These are phyloP conservation scores for Mycogone perniciosa DNA, from an alignment of 2,329 filamentous ascomycete species.

Conservation along the genomic window DNA sequence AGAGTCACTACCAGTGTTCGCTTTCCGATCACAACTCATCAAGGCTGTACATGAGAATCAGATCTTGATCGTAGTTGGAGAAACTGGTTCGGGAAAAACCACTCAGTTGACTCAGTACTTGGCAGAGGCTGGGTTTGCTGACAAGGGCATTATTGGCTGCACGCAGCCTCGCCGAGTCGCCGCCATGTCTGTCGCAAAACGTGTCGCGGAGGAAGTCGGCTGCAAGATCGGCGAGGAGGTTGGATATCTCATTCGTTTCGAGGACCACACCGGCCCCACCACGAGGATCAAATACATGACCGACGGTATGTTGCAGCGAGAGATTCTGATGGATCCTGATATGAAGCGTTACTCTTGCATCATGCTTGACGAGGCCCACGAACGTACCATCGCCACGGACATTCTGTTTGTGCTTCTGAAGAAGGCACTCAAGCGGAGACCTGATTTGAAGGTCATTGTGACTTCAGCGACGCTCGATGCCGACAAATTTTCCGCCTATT, in stretches of 20 bases:
- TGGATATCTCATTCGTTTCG: conserved; percentile 95
- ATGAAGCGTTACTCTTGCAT: conserved; percentile 88
- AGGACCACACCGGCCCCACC: conserved; percentile 79
- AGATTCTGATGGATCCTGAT: conserved; percentile 88
- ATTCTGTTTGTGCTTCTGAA: conserved; percentile 92
- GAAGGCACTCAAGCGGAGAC: conserved; percentile 78
- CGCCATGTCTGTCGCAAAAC: conserved; percentile 94
- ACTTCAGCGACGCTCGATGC: conserved; percentile 95
- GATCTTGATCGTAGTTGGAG: conserved; percentile 89
- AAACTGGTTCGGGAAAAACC: conserved; percentile 95
- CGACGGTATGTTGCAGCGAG: conserved; percentile 93
- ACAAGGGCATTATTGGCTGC: conserved; percentile 85
- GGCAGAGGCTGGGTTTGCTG: conserved; percentile 83
- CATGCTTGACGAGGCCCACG: conserved; percentile 97
- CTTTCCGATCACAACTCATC: conserved; percentile 80
- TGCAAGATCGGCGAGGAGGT: conserved; percentile 87
- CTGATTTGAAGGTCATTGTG: conserved; percentile 90
- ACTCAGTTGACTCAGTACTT: conserved; percentile 95
- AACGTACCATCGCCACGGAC: conserved; percentile 92
- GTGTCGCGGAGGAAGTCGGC: conserved; percentile 92
- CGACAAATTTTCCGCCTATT: conserved; percentile 95
- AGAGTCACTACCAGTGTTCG: conserved; percentile 81
- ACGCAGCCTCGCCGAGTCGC: conserved; percentile 96
- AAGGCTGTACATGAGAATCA: conserved; percentile 84
- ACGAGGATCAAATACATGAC: conserved; percentile 99